Base-by-base conservation (phyloP, 768 basidiomycete genomes). In the Tylopilus plumbeoviolaceoides region DNA sequence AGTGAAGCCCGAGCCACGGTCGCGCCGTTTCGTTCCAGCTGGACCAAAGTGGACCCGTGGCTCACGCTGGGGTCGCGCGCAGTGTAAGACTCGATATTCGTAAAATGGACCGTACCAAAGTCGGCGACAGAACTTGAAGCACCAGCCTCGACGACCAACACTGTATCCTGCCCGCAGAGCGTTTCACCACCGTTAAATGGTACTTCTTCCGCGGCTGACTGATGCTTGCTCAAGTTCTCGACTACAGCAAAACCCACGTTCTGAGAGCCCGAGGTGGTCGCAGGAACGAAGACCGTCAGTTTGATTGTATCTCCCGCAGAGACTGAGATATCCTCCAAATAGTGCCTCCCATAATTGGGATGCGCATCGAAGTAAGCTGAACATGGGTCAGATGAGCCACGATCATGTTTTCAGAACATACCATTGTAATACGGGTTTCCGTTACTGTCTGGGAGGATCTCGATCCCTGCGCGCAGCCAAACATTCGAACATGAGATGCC, bases 291-390 rank as follows among this genome's bases (percentile, higher is more conserved):
- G n/a, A 17, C 6, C n/a, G n/a, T 14, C 30, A 38, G 5, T 38
- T 38, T 18, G 18, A 39, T 20, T n/a, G 8, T 14, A 7, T 39
- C 38, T 20, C 38, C 38, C 4, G 2, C n/a, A 20, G 38, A 39
- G 38, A 39, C 12, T 9, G 38, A 20, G 38, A 39, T 7, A 20
- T 39, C 12, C 12, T 33, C 10, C 18, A 39, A 15, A 39, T 39
- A 20, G 2, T 39, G n/a, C 38, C 10, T 39, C 18, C 7, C 14
- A 7, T 15, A 7, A 10, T 20, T 15, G 9, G 38, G 47, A 9
- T 35, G 39, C 58, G 50, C 60, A 17, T 60, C 54, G 33, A 49
- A 56, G 50, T 54, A 60, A 12, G 46, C 59, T 60, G 14, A 7
- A 6, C 18, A 28, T 25, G 14, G 31, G 18, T 50, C 28, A 60